Evolutionary conservation across 352 stramenopile genomes (phyloP), one percentile per base, ranked within the genome.

Genomic region (Phytophthora multivora): DNA sequence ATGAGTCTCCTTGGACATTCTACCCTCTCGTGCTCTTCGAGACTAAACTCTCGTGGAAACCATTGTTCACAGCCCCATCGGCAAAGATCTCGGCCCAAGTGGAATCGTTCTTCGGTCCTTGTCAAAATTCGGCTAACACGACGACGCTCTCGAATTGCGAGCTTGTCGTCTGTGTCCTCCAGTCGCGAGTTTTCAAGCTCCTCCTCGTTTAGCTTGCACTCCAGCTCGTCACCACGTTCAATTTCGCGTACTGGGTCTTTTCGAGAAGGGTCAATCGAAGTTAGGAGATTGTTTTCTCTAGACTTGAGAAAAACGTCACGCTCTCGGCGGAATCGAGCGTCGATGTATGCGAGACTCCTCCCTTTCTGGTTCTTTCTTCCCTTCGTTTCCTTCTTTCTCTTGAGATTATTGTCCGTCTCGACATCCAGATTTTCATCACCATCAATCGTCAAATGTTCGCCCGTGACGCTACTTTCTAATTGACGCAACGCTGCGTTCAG

Each of bases 1-100:
- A 90, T 80, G 11, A 86, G 71, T 1, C 84, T 76, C 2, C 80
- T 76, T 2, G 58, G 46, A 50, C 84, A 91, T 64, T 93, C 84
- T 26, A 73, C 57, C 18, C 51, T 62, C 36, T 91, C 84, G 39
- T 93, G 84, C 25, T 62, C 63, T 43, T 71, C 52, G 4, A 90
- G 52, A 40, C 74, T 82, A 26, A 65, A 56, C 4, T 65, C 59
- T 4, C 74, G 73, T 19, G 70, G 53, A 36, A 90, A 75, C 81
- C 81, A 91, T 26, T 62, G 46, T 15, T 58, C 76, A 30, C 84
- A 93, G 36, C 81, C 81, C 68, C 72, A 93, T n/a, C 70, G 70
- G 53, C 84, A 93, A 4, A 85, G 60, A 28, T 73, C 67, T 23
- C 60, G 52, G 18, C 78, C 50, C 2, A 45, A 40, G 40, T 61